Evolutionary conservation across 306 rosid species (phyloP).

Genomic region (Acacia crassicarpa): DNA sequence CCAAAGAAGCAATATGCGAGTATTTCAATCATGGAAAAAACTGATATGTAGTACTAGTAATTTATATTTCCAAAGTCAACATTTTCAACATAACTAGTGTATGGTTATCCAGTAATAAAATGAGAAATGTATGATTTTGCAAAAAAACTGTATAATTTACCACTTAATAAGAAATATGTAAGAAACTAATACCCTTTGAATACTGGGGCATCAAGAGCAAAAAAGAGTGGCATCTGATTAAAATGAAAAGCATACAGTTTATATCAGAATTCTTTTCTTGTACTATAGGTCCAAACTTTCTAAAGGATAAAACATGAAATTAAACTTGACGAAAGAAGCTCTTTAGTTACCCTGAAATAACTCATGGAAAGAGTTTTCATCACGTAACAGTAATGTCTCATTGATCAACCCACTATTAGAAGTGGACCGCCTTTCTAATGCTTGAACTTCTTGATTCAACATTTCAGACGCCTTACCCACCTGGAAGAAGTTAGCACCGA

Average conservation of each 20-base stretch:
- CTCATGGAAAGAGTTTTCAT: conserved; percentile 37
- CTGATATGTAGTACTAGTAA: background rate
- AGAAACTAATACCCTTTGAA: background rate
- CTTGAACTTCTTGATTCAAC: conserved; percentile 62
- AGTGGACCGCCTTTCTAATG: conserved; percentile 54
- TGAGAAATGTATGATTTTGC: background rate
- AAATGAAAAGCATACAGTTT: conserved; percentile 17
- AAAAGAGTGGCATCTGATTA: conserved; percentile 1
- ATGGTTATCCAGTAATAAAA: background rate
- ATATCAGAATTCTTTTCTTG: conserved; percentile 9
- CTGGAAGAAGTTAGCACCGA: conserved; percentile 42
- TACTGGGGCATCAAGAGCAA: background rate
- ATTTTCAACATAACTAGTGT: background rate
- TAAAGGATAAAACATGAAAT: conserved; percentile 10
- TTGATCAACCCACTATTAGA: conserved; percentile 50
- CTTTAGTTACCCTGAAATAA: conserved; percentile 67
- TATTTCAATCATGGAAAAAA: background rate
- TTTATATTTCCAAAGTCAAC: background rate
- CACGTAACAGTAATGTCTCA: conserved; percentile 37
- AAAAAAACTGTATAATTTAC: background rate
- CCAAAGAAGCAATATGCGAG: conserved; percentile 8
- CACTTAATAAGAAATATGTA: background rate
- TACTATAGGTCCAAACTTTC: conserved; percentile 1
- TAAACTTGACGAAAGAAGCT: conserved; percentile 11
- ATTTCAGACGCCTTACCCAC: conserved; percentile 63